phyloP scores from a whole-genome alignment of 140 eudicot species.

The Erigeron philadelphicus region DNA sequence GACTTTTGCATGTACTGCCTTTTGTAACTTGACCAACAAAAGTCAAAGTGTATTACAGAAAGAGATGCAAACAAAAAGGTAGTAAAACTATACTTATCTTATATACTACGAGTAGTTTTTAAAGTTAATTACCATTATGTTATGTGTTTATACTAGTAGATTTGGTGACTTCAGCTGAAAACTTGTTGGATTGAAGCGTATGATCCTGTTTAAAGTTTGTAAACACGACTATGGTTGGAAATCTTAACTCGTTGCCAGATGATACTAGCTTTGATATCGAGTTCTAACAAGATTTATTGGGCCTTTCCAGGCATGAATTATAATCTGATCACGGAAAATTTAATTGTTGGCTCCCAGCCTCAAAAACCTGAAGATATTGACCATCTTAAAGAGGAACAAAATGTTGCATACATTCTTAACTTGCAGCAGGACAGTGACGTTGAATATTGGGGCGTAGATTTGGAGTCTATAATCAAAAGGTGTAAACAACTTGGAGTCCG shows the following conservation, averaged over 20 bases:
- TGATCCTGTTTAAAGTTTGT: no score
- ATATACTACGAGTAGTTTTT: no score
- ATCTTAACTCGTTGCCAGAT: no score
- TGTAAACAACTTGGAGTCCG: conserved; percentile 57
- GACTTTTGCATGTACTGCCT: conserved; percentile 9
- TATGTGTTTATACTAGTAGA: neutral
- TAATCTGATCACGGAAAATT: conserved; percentile 61
- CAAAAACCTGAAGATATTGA: conserved; percentile 82
- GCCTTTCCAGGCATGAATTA: conserved; percentile 78
- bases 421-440: conserved; percentile 86
- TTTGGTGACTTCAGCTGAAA: neutral
- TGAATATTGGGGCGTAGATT: conserved; percentile 81
- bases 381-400: conserved; percentile 71
- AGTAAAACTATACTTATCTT: no score
- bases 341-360: conserved; percentile 95
- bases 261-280: neutral
- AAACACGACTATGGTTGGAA: no score
- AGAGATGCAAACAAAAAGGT: conserved; percentile 7
- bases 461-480: conserved; percentile 51
- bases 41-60: neutral
- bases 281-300: conserved; percentile 19
- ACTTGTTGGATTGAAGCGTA: neutral
- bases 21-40: conserved; percentile 13
- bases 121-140: no score
- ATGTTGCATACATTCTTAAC: conserved; percentile 85